A percentile compares a stretch with the other conserved stretches of the same genome.
These are phyloP conservation scores for Spiraea crenata DNA, from an alignment of 331 rosid species.

Conservation along the genomic window DNA sequence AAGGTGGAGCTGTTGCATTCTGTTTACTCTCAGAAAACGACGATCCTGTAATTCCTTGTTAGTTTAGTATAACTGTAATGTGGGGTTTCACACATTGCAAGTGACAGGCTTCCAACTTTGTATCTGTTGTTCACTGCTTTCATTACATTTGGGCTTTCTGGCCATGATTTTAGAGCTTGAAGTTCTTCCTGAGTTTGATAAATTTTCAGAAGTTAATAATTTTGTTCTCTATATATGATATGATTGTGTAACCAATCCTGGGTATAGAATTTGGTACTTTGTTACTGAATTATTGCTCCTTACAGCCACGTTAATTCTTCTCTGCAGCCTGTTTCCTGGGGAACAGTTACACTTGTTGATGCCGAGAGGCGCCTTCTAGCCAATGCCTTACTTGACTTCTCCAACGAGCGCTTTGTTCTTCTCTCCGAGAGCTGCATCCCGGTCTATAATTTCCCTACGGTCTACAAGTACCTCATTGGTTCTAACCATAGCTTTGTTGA, in stretches of 20 bases:
- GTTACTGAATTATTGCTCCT: neutral
- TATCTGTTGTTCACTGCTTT: no score
- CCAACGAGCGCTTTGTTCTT: constrained; percentile 87
- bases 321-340: constrained; percentile 82
- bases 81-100: no score
- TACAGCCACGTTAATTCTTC: neutral
- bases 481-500: constrained; percentile 74
- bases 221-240: no score
- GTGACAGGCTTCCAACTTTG: no score
- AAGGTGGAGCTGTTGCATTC: no score
- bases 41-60: no score
- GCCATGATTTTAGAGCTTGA: no score
- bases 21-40: no score
- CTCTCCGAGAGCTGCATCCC: constrained; percentile 99
- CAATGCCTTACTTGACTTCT: constrained; percentile 80
- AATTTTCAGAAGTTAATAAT: no score
- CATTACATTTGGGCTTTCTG: no score
- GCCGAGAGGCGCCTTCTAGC: constrained; percentile 96
- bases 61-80: no score
- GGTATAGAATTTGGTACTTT: neutral
- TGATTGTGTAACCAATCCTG: neutral
- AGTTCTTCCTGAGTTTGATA: no score
- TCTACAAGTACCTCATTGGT: constrained; percentile 64
- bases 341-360: constrained; percentile 64
- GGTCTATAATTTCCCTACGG: constrained; percentile 66